Evolutionary conservation across 2,329 filamentous ascomycete species (phyloP).

Genomic region (Chaetomium globosum): DNA sequence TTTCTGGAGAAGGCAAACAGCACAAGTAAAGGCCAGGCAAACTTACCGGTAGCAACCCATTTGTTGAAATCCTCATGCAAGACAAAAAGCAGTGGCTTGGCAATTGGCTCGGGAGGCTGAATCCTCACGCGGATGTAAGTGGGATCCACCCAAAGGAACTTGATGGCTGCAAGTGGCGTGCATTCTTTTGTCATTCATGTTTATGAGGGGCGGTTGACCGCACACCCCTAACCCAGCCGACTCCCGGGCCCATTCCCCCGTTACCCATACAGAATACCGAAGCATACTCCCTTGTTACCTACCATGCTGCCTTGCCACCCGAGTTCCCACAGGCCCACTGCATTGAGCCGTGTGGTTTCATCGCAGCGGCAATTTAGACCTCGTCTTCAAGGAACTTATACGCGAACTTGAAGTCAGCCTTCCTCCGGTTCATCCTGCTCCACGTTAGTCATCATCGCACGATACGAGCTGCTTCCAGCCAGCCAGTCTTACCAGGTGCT

Average conservation of each 20-base stretch:
- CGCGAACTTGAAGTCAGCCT: conserved; percentile 96
- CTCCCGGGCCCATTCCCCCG: neutral
- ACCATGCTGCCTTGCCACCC: neutral
- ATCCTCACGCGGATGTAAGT: neutral
- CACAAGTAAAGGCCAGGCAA: neutral
- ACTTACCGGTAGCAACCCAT: neutral
- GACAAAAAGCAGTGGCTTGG: conserved; percentile 5
- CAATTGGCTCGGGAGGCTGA: neutral
- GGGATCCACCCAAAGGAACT: neutral
- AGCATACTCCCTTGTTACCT: conserved; percentile 14
- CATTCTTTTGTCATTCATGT: conserved; percentile 11
- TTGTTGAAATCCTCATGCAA: neutral
- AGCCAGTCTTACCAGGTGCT: conserved; percentile 82
- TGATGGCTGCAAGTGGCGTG: neutral
- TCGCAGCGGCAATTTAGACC: conserved; percentile 47
- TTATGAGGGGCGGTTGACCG: conserved; percentile 12
- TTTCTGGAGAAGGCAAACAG: conserved; percentile 1
- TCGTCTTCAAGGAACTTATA: conserved; percentile 98
- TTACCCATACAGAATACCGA: conserved; percentile 21
- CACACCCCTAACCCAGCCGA: conserved; percentile 1
- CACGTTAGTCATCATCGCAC: conserved; percentile 24
- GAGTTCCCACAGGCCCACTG: neutral
- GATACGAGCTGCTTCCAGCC: neutral
- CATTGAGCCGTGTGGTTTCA: neutral
- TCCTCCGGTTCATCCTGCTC: conserved; percentile 93